phyloP scores from a whole-genome alignment of 2,329 filamentous ascomycete genomes.

The Magnaporthiopsis rhizophila region DNA sequence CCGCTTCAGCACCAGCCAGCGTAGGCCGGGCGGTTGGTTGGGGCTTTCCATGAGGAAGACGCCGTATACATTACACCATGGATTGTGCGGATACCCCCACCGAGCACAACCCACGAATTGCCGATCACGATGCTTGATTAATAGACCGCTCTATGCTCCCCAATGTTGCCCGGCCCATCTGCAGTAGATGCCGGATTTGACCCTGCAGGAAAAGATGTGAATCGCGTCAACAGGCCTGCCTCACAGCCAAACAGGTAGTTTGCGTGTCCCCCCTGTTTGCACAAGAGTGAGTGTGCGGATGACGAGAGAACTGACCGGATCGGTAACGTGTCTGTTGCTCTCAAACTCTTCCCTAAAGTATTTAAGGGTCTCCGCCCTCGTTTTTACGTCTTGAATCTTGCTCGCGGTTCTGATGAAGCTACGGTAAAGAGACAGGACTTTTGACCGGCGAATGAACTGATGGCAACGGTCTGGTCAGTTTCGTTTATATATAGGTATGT shows the following conservation, averaged over 20 bases:
- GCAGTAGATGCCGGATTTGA: conserved; percentile 56
- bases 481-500: not conserved
- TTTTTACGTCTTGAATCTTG: conserved; percentile 40
- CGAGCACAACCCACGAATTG: not conserved
- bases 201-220: conserved; percentile 24
- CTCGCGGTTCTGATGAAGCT: conserved; percentile 46
- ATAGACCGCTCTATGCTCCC: conserved; percentile 53
- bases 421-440: conserved; percentile 50
- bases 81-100: not conserved
- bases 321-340: conserved; percentile 46
- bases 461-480: not conserved
- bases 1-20: not conserved
- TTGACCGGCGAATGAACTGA: conserved; percentile 51
- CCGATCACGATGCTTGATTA: conserved; percentile 30
- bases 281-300: not conserved
- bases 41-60: not conserved
- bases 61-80: not conserved
- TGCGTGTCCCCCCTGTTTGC: too few species aligned
- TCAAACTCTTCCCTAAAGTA: conserved; percentile 56
- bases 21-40: not conserved
- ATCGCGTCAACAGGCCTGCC: not conserved
- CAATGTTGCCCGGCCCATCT: conserved; percentile 59
- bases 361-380: conserved; percentile 45
- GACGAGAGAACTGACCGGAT: conserved; percentile 36
- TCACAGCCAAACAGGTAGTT: conserved; percentile 2